Percentiles rank a stretch among this genome's conserved stretches.
Evolutionary conservation across 176 grass and related monocot species (phyloP).

Genomic region (Carex littledalei): DNA sequence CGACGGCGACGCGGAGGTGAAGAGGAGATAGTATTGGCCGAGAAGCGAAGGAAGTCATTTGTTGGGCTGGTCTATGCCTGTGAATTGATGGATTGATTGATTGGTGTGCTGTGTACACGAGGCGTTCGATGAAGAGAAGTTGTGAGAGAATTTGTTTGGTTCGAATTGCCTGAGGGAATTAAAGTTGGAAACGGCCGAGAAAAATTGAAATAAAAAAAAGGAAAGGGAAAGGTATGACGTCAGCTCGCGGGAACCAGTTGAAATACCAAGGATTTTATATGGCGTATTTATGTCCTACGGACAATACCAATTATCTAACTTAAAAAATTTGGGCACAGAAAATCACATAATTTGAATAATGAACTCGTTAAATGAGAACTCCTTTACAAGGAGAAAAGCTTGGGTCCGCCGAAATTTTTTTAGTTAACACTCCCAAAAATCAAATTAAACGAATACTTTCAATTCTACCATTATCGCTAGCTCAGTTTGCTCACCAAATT

Average conservation of each 20-base stretch:
- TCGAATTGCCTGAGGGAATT: slow-evolving; percentile 2
- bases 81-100: background rate
- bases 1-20: slow-evolving; percentile 45
- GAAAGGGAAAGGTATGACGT: background rate
- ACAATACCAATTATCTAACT: too few species aligned
- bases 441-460: too few species aligned
- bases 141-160: background rate
- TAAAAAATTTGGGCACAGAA: background rate
- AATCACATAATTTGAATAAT: background rate
- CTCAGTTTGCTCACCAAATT: too few species aligned
- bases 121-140: background rate
- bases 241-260: background rate
- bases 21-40: slow-evolving; percentile 22
- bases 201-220: background rate
- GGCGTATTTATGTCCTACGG: background rate
- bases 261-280: background rate
- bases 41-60: background rate
- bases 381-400: background rate
- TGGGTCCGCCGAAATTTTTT: too few species aligned
- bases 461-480: too few species aligned
- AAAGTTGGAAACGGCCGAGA: background rate
- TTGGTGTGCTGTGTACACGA: background rate
- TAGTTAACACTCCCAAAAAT: too few species aligned
- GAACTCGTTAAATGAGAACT: background rate
- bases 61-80: background rate